Evolutionary conservation across 176 grass and related monocot species (phyloP).

Genomic region (Alloteropsis semialata): DNA sequence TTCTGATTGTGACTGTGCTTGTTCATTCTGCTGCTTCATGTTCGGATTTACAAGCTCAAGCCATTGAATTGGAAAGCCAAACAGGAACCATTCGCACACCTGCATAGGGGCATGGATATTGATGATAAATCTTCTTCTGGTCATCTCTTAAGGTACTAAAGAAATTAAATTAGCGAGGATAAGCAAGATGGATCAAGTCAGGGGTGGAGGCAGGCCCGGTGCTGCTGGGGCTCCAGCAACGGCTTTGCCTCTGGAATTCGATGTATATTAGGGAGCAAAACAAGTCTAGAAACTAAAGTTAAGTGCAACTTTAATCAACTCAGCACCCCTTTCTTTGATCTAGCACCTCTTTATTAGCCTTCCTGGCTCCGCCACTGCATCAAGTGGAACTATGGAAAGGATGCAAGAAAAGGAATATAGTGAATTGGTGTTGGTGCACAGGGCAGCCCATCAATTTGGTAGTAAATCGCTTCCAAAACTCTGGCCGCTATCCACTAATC

Average conservation of each 20-base stretch:
- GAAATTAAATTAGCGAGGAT: conserved; percentile 15
- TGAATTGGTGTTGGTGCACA: background rate
- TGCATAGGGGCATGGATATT: conserved; percentile 29
- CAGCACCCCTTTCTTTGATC: too few species aligned
- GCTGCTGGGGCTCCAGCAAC: too few species aligned
- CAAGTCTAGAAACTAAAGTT: too few species aligned
- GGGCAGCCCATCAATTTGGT: background rate
- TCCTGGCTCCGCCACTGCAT: too few species aligned
- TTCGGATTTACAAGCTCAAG: background rate
- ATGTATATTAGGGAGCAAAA: too few species aligned
- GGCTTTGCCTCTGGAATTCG: too few species aligned
- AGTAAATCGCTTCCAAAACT: background rate
- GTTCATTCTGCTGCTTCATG: background rate
- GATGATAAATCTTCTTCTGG: background rate
- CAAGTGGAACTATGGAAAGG: background rate
- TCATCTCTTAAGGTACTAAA: conserved; percentile 11
- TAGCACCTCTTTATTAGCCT: too few species aligned
- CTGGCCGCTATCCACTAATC: background rate
- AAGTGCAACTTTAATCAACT: too few species aligned
- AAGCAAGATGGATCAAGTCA: background rate
- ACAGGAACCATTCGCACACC: conserved; percentile 21
- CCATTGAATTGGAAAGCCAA: conserved; percentile 29
- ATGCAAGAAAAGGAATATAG: background rate
- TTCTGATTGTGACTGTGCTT: background rate
- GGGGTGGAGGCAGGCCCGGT: too few species aligned